Conservation (phyloP, 257 asterid genomes). For the Solanum chaucha region DNA sequence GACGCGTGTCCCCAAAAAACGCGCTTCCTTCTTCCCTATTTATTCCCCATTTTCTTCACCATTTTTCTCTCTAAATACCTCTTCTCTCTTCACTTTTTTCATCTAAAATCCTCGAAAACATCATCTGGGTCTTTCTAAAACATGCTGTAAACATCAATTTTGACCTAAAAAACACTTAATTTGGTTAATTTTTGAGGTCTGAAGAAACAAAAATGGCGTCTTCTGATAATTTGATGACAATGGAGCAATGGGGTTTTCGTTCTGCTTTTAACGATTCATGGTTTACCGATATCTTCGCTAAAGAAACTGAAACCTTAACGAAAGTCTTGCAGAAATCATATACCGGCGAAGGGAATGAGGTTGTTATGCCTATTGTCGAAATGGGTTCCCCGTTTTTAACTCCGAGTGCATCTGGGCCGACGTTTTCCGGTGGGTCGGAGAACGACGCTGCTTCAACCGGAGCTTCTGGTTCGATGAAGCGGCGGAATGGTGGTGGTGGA, state of each 20-base stretch:
- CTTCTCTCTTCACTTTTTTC: not conserved
- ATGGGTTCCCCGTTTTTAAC: not conserved
- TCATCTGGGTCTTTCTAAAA: not conserved
- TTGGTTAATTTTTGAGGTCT: not conserved
- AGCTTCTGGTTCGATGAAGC: conserved; percentile 13
- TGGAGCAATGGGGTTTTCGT: conserved; percentile 59
- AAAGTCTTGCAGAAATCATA: conserved; percentile 50
- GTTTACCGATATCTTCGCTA: conserved; percentile 34
- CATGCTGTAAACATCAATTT: not conserved
- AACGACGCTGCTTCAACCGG: conserved; percentile 22
- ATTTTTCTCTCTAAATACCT: not conserved
- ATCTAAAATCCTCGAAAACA: not conserved
- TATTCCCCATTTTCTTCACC: not conserved
- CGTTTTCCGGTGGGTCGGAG: conserved; percentile 55
- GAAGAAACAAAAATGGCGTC: conserved; percentile 30
- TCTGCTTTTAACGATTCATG: conserved; percentile 48
- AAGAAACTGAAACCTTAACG: conserved; percentile 51
- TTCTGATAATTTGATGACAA: conserved; percentile 38
- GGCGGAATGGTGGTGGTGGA: conserved; percentile 5
- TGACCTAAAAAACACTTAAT: not conserved
- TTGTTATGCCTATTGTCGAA: not conserved
- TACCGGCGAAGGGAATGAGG: not conserved
- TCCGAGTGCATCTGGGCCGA: conserved; percentile 17
- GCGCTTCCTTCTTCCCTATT: conserved; percentile 35
- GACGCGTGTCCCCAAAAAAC: conserved; percentile 73